Conservation (phyloP, 2,329 filamentous ascomycete species). For the Thermochaetoides dissita region DNA sequence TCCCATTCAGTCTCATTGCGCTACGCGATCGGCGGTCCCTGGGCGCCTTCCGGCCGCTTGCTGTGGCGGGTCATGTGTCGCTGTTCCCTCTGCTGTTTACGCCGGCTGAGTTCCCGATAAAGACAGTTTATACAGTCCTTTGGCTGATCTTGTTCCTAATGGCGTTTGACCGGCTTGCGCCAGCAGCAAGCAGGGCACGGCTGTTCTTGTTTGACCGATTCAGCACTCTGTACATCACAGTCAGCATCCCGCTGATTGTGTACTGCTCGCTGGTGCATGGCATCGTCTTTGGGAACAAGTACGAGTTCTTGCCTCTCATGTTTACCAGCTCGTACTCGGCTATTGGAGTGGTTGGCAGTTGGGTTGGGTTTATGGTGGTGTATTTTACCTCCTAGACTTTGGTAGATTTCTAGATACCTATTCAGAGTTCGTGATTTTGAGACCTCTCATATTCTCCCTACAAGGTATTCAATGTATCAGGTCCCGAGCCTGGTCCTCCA, state of each 20-base stretch:
- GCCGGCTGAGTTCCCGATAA: slow-evolving; percentile 81
- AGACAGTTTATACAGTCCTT: slow-evolving; percentile 80
- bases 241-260: slow-evolving; percentile 75
- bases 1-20: slow-evolving; percentile 87
- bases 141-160: slow-evolving; percentile 82
- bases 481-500: too few species aligned
- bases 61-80: slow-evolving; percentile 87
- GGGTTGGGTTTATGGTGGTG: slow-evolving; percentile 86
- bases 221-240: slow-evolving; percentile 73
- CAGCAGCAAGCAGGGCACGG: slow-evolving; percentile 63
- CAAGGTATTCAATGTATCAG: too few species aligned
- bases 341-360: slow-evolving; percentile 87
- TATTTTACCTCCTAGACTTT: slow-evolving; percentile 48
- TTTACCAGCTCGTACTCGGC: slow-evolving; percentile 92
- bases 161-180: slow-evolving; percentile 75
- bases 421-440: too few species aligned
- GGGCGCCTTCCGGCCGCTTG: slow-evolving; percentile 79
- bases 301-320: slow-evolving; percentile 91
- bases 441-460: too few species aligned
- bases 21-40: slow-evolving; percentile 82
- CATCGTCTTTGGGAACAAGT: slow-evolving; percentile 66
- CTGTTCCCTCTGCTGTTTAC: slow-evolving; percentile 91
- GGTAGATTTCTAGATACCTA: neutral
- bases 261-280: slow-evolving; percentile 80
- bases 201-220: slow-evolving; percentile 88